phyloP scores from a whole-genome alignment of 768 basidiomycete species.

The Tricholoma saponaceum region DNA sequence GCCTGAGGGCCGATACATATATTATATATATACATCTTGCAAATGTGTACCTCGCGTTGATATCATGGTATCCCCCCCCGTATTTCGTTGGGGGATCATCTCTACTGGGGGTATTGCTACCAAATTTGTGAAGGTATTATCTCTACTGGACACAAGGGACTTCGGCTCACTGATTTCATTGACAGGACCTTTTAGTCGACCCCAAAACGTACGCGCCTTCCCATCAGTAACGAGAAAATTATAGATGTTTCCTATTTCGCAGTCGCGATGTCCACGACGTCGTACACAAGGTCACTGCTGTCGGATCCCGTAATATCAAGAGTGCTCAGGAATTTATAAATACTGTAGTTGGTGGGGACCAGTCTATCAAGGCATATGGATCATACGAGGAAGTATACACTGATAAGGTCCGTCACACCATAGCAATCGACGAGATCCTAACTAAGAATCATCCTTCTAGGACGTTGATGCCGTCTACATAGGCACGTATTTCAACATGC shows the following conservation, averaged over 20 bases:
- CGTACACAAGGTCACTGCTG: conserved; percentile 62
- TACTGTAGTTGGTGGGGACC: conserved; percentile 43
- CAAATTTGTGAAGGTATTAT: conserved; percentile 58
- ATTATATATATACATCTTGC: background rate
- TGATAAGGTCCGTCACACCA: conserved; percentile 45
- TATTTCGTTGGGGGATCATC: conserved; percentile 82
- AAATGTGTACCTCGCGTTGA: background rate
- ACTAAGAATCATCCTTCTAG: conserved; percentile 23
- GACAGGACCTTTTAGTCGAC: conserved; percentile 71
- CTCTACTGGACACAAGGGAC: no score
- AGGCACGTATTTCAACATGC: conserved; percentile 31
- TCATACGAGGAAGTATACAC: conserved; percentile 71
- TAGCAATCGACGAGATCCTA: background rate
- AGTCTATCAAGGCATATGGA: conserved; percentile 63
- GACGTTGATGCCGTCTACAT: conserved; percentile 78
- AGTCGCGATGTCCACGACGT: conserved; percentile 70
- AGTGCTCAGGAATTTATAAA: conserved; percentile 72
- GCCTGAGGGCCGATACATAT: no score
- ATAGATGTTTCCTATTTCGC: background rate
- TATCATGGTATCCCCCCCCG: conserved; percentile 29
- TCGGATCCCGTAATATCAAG: conserved; percentile 69
- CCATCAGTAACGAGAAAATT: background rate
- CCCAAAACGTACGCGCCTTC: conserved; percentile 51
- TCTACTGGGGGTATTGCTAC: conserved; percentile 75
- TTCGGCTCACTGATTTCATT: conserved; percentile 1